A percentile compares a stretch with the other conserved stretches of the same genome.
Evolutionary conservation across 2,329 filamentous ascomycete species (phyloP).

Genomic region (Aureobasidium sp.): DNA sequence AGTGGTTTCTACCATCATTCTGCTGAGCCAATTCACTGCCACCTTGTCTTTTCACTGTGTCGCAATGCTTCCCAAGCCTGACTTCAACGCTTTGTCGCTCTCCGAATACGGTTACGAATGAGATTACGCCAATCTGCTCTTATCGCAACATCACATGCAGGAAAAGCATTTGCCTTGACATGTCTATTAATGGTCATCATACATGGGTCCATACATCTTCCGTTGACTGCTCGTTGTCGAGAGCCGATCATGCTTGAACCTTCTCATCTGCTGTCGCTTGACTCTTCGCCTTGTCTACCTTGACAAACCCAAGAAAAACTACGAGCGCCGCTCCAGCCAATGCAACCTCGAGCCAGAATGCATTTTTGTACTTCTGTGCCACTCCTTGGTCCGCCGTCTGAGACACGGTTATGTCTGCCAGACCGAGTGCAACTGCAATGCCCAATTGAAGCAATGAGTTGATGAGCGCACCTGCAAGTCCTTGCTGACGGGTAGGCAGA

Average conservation of each 20-base stretch:
- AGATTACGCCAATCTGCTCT: slow-evolving; percentile 4
- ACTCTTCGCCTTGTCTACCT: slow-evolving; percentile 46
- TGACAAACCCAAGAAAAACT: slow-evolving; percentile 13
- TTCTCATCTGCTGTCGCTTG: slow-evolving; percentile 53
- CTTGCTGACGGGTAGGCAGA: slow-evolving; percentile 60
- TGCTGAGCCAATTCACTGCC: not conserved
- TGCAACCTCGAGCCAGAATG: slow-evolving; percentile 18
- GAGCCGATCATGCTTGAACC: not conserved
- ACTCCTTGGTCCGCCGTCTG: slow-evolving; percentile 33
- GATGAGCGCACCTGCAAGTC: slow-evolving; percentile 63
- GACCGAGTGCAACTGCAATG: slow-evolving; percentile 63
- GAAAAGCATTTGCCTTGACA: not conserved
- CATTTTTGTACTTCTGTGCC: slow-evolving; percentile 16
- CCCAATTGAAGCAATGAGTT: slow-evolving; percentile 66
- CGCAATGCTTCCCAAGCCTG: too few species aligned
- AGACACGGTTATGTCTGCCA: slow-evolving; percentile 57
- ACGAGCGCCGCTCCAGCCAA: slow-evolving; percentile 15
- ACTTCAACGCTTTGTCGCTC: slow-evolving; percentile 1
- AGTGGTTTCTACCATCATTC: not conserved
- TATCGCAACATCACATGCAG: slow-evolving; percentile 8
- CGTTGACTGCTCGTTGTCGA: not conserved
- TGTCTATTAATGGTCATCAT: not conserved
- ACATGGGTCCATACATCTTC: not conserved
- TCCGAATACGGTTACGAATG: slow-evolving; percentile 9
- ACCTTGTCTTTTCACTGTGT: not conserved